Conservation (phyloP, 2,329 filamentous ascomycete species). For the Arthrobotrys conoides region DNA sequence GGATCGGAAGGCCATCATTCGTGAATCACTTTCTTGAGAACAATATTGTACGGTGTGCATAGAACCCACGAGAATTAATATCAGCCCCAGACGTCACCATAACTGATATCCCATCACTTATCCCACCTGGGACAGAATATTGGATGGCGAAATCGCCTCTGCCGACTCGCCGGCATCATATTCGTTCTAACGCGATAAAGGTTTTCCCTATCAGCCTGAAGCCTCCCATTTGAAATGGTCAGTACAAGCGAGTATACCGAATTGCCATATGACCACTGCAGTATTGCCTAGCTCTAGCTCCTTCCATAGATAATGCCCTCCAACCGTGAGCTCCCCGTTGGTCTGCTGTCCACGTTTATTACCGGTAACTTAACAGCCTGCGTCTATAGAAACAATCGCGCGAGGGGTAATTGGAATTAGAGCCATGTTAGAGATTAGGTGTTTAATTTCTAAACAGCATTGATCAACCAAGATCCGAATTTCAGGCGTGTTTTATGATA, state of each 20-base stretch:
- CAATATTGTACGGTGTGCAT: neutral
- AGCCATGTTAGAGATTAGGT: slow-evolving; percentile 3
- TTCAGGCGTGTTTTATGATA: slow-evolving; percentile 41
- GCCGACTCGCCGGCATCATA: neutral
- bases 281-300: slow-evolving; percentile 40
- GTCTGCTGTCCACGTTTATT: neutral
- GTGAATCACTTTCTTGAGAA: neutral
- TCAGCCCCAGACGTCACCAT: neutral
- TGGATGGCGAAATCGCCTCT: slow-evolving; percentile 35
- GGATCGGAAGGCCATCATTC: neutral
- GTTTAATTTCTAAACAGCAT: slow-evolving; percentile 15
- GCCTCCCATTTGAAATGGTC: slow-evolving; percentile 34
- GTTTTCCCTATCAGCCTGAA: slow-evolving; percentile 30
- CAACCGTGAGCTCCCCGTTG: slow-evolving; percentile 31
- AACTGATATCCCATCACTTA: neutral
- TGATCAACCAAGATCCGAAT: neutral
- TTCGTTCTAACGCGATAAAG: slow-evolving; percentile 30
- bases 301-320: slow-evolving; percentile 23
- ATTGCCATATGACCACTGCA: slow-evolving; percentile 28
- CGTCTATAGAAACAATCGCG: slow-evolving; percentile 60
- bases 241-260: slow-evolving; percentile 40
- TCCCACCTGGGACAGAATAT: slow-evolving; percentile 21
- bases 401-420: slow-evolving; percentile 27
- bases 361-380: slow-evolving; percentile 26
- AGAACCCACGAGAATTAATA: slow-evolving; percentile 9